Evolutionary conservation across 1,284 basidiomycete species (phyloP), one percentile per base, ranked within the genome.

Genomic region (Cutaneotrichosporon curvatum): DNA sequence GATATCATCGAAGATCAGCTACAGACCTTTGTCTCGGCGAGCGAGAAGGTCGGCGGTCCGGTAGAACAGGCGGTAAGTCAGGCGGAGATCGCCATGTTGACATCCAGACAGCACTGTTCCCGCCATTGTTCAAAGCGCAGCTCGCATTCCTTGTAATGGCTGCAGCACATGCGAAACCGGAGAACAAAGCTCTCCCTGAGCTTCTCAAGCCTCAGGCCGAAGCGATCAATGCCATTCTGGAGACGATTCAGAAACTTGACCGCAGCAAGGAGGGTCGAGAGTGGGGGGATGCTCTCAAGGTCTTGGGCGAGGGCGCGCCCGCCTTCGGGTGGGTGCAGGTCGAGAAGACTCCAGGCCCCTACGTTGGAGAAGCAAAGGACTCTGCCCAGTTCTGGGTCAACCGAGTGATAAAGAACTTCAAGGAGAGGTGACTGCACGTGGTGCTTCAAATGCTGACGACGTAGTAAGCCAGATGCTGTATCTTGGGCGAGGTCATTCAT

Each of bases 241-340:
- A 83, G 44, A 75, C 85, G 54, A 90, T 91, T 70, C 90, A 96
- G 57, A 81, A 82, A 46, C 84, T 85, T 56, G 58, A 61, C 16
- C 75, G 87, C 55, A 82, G 81, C 15, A 71, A 74, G 45, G 68
- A 71, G 62, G 87, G 90, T 48, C 76, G 86, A 51, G 84, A 87
- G 45, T 89, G 85, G 80, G 82, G 81, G 56, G 82, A 81, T 41
- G 89, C 94, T 63, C 75, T 97, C 35, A 83, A 79, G 31, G 80
- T 83, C 30, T 75, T 97, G 30, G 81, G 83, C 12, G 92, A 95
- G 63, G 89, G 87, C 12, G 83, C 82, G 1, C 78, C 84, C 9
- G 83, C 80, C n/a, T 81, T 88, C 44, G 92, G 84, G n/a, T 99
- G 94, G 94, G 82, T 98, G 37, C 79, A 84, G 39, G 76, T 83